Evolutionary conservation across 164 flowering plant species (phyloP), one percentile per base, ranked within the genome.

Genomic region (Stephania yunnanensis): DNA sequence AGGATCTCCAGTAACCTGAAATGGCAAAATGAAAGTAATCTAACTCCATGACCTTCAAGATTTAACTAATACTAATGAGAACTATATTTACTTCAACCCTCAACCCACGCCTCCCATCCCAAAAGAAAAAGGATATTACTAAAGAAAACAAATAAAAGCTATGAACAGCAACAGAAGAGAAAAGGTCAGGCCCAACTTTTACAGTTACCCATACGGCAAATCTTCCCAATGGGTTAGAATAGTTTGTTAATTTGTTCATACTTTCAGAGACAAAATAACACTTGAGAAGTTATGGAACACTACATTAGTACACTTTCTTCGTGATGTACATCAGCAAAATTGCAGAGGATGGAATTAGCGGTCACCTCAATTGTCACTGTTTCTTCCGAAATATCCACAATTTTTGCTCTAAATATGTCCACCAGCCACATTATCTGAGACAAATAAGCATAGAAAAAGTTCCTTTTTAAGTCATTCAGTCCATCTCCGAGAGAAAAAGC

Each of bases 1-100:
- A n/a, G 99, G 99, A 83, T 96, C 99, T 79, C 99, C 99, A 75
- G 99, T 96, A 46, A 96, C 95, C 99, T 96, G 74, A 69, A 71
- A 46, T 42, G 61, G 61, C 48, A 79, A 68, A 76, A 19, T 12
- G 36, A 69, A 55, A 22, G 48, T 11, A 69, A 7, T 36, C 25
- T 50, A 50, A 0, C 9, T 50, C 42, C 50, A 36, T 69, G 46
- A 69, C 42, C 9, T 19, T 58, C 65, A 58, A 8, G 65, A 58
- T 58, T 25, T 58, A 10, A 19, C 4, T 10, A 3, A 50, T 50
- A 11, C 55, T 50, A 50, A 10, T 48, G 55, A 15, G 55, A 7
- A 50, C 13, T 8, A 1, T 48, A 48, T 48, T 48, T 12, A 48
- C 53, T 48, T 12, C 53, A 48, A 48, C 12, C 6, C 53, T 48